Evolutionary conservation across 179 eudicot genomes (phyloP).

Genomic region (Spergularia azorica): DNA sequence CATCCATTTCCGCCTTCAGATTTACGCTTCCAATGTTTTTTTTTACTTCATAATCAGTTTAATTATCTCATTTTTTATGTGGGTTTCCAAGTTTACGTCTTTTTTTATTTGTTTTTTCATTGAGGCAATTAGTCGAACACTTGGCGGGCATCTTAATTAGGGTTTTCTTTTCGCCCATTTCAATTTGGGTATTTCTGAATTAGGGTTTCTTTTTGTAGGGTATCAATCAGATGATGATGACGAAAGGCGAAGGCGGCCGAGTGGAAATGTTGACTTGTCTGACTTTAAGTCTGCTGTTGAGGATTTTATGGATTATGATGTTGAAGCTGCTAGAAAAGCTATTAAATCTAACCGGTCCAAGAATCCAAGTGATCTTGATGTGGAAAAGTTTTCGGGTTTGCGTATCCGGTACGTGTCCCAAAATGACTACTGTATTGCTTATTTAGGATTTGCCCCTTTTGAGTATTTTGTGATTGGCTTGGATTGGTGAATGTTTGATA

Average conservation of each 20-base stretch:
- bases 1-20: background rate
- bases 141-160: background rate
- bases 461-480: conserved; percentile 5
- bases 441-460: background rate
- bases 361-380: conserved; percentile 48
- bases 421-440: too few relatives aligned
- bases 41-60: background rate
- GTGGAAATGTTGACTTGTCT: conserved; percentile 68
- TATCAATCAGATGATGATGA: conserved; percentile 52
- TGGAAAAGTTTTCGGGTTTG: conserved; percentile 89
- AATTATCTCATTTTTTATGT: background rate
- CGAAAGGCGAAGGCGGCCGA: conserved; percentile 43
- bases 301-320: conserved; percentile 84
- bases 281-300: conserved; percentile 70
- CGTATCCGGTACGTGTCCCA: conserved; percentile 55
- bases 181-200: conserved; percentile 12
- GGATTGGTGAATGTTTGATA: background rate
- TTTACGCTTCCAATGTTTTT: background rate
- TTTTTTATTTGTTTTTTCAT: conserved; percentile 3
- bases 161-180: background rate
- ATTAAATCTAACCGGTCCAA: conserved; percentile 39
- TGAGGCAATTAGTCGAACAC: conserved; percentile 28
- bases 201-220: conserved; percentile 41
- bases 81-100: background rate
- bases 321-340: conserved; percentile 50